Evolutionary conservation across 495 filamentous ascomycete species (phyloP).

Genomic region (Hypoxylon lienhwacheense): DNA sequence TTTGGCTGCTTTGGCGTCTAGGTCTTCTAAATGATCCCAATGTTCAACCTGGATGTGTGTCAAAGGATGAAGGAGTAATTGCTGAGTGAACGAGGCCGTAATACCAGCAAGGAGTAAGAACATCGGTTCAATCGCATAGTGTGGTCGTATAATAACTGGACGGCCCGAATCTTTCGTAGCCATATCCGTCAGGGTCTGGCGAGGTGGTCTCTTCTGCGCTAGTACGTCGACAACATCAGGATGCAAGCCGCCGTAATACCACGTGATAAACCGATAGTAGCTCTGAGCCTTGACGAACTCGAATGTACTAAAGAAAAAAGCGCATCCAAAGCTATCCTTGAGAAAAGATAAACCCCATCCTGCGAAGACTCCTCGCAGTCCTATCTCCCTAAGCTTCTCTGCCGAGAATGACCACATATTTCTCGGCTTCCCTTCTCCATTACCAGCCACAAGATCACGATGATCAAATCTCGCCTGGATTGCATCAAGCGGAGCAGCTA

Average conservation of each 20-base stretch:
- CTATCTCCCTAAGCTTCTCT: constrained; percentile 76
- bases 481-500: constrained; percentile 88
- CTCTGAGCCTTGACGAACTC: constrained; percentile 84
- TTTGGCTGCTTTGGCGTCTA: constrained; percentile 64
- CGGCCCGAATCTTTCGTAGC: constrained; percentile 23
- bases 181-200: constrained; percentile 2
- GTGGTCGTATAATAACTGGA: constrained; percentile 69
- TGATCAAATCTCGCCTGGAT: constrained; percentile 78
- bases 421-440: constrained; percentile 53
- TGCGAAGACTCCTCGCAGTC: constrained; percentile 76
- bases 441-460: constrained; percentile 65
- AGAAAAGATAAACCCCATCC: constrained; percentile 77
- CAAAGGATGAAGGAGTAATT: constrained; percentile 77
- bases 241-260: constrained; percentile 69
- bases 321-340: constrained; percentile 81
- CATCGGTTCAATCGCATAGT: constrained; percentile 81
- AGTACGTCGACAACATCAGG: constrained; percentile 48
- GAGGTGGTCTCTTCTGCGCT: constrained; percentile 42
- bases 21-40: constrained; percentile 73
- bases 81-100: constrained; percentile 73
- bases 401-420: constrained; percentile 82
- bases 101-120: constrained; percentile 80
- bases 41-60: constrained; percentile 74
- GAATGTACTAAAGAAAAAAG: constrained; percentile 81
- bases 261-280: constrained; percentile 78